phyloP scores from a whole-genome alignment of 1,284 basidiomycete species.

The Austroboletus novae-zelandiae region DNA sequence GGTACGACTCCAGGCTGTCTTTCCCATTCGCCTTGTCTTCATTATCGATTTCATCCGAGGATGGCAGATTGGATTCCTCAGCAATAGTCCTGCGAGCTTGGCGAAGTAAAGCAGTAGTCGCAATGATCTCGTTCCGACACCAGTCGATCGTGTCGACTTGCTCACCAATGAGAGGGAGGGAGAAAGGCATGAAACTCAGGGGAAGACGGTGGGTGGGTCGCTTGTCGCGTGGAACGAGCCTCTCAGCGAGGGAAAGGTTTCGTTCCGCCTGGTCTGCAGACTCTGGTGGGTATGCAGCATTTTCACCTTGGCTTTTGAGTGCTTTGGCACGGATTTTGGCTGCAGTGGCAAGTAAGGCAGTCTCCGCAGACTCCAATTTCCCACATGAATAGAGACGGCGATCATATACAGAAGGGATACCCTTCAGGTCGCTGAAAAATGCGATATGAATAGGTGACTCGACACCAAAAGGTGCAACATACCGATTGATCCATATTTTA shows the following conservation, averaged over 20 bases:
- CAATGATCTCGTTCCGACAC: constrained; percentile 70
- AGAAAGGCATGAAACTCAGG: constrained; percentile 52
- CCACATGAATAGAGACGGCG: constrained; percentile 71
- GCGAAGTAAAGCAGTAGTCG: constrained; percentile 50
- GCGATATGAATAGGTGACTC: not conserved
- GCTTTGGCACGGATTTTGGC: constrained; percentile 61
- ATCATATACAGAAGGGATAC: constrained; percentile 81
- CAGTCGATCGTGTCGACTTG: constrained; percentile 94
- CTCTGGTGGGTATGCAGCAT: constrained; percentile 14
- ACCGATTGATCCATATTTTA: constrained; percentile 88
- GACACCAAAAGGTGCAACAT: constrained; percentile 7
- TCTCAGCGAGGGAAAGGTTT: constrained; percentile 45
- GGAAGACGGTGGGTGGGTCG: constrained; percentile 82
- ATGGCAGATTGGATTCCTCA: constrained; percentile 13
- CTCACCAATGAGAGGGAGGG: constrained; percentile 66
- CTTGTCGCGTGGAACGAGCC: constrained; percentile 62
- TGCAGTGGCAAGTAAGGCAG: constrained; percentile 70
- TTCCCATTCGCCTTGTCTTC: constrained; percentile 25
- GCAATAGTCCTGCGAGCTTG: constrained; percentile 44
- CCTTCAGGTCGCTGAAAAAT: constrained; percentile 61
- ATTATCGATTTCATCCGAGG: constrained; percentile 14
- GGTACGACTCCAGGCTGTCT: constrained; percentile 45
- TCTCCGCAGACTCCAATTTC: constrained; percentile 87
- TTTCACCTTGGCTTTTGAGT: constrained; percentile 36
- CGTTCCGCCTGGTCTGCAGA: constrained; percentile 42